Base-by-base conservation (phyloP, 75 land plant genomes). In the Pseudotsuga menziesii region DNA sequence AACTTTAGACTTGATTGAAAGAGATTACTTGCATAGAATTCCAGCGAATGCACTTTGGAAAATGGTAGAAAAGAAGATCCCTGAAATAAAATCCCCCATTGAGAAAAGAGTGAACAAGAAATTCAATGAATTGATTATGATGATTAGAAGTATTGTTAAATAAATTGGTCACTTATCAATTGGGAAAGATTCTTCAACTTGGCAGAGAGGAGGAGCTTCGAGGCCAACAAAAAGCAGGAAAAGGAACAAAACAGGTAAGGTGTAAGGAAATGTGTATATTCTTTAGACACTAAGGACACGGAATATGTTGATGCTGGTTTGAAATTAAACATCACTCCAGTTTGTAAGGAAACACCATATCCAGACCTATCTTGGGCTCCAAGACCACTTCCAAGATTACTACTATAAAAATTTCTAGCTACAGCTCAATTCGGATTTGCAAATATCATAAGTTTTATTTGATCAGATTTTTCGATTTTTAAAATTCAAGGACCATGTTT, bases 171-270 rank as follows among this genome's bases (percentile, higher is more conserved):
- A 97, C 81, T 60, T 94, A 15, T 94, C 97, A 59, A 94, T 97
- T 60, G 91, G 93, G 12, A 90, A 86, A 75, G 99, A 97, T 12
- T 94, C 95, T 1, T 81, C 91, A 7, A 88, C 90, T 7, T 73
- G 99, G 76, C 94, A 94, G 84, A 79, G 99, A 62, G 99, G 94
- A 78, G n/a, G n/a, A n/a, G n/a, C n/a, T n/a, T n/a, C n/a, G 97
- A 94, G 80, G 87, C 26, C 83, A 88, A 82, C 98, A n/a, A 96
- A 83, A 70, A 92, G 20, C 86, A 91, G 80, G 95, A 91, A 14
- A 95, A 94, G 86, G 96, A 93, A 83, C 91, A 91, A 84, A 89
- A 85, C 61, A 79, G n/a, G n/a, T n/a, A n/a, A 93, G 92, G 93
- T 11, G 73, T 85, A 35, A 78, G 92, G 56, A 93, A 92, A 58